Conservation (phyloP, 2,329 filamentous ascomycete species). For the Akanthomyces lecanii region DNA sequence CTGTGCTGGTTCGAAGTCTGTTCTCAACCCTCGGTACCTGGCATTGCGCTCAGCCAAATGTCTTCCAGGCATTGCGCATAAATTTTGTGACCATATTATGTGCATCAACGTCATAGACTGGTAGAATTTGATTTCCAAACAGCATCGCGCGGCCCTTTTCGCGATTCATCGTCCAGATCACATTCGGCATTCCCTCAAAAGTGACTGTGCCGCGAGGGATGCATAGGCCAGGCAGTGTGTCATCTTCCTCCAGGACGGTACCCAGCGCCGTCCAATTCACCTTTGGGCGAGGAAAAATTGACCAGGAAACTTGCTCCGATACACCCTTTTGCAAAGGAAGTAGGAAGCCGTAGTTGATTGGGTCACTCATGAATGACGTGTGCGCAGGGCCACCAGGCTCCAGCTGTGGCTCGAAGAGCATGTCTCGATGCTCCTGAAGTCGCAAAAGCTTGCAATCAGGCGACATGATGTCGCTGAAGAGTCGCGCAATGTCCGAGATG, state of each 20-base stretch:
- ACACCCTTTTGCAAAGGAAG: not conserved
- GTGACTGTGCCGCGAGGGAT: too few relatives aligned
- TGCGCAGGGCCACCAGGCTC: conserved; percentile 13
- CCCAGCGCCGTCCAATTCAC: too few relatives aligned
- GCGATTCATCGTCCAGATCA: too few relatives aligned
- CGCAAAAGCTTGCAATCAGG: conserved; percentile 17
- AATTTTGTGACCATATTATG: not conserved
- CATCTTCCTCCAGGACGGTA: too few relatives aligned
- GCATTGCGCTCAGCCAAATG: not conserved
- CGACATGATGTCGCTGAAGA: conserved; percentile 18
- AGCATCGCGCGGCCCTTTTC: too few relatives aligned
- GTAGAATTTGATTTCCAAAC: not conserved
- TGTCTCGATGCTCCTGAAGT: conserved; percentile 17
- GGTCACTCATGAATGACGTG: not conserved
- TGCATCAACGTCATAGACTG: not conserved
- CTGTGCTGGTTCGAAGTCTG: too few relatives aligned
- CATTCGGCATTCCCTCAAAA: too few relatives aligned
- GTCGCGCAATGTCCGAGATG: conserved; percentile 15
- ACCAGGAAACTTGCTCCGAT: too few relatives aligned
- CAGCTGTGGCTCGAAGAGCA: conserved; percentile 17
- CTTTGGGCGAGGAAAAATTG: too few relatives aligned
- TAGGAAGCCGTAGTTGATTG: not conserved
- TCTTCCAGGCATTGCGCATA: not conserved
- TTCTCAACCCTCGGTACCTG: too few relatives aligned
- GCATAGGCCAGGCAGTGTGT: too few relatives aligned